Evolutionary conservation across 257 asterid species (phyloP), one percentile per base, ranked within the genome.

Genomic region (Capsicum pubescens): DNA sequence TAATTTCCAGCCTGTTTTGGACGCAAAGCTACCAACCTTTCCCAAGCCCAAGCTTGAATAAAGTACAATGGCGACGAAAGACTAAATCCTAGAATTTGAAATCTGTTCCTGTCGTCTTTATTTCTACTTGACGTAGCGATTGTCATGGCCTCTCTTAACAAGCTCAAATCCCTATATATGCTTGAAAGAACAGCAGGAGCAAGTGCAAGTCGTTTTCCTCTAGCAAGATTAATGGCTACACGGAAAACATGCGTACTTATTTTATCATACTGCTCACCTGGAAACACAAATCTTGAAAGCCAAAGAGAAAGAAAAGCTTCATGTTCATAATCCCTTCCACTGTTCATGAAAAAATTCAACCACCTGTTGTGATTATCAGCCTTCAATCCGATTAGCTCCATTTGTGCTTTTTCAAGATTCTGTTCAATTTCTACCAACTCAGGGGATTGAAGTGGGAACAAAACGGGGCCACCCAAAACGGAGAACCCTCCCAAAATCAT

Each of bases 1-100:
- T 57, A 35, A n/a, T 85, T 91, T 3, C 89, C 87, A 39, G 71
- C n/a, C 72, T 12, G 9, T n/a, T 26, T 10, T 16, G 88, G 91
- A 72, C 19, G 84, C 48, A 91, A 64, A 13, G 83, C 32, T 6
- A 68, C n/a, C 14, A 88, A 66, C 81, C 93, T 87, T 64, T 91
- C 93, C 92, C 91, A 91, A 15, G 83, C 88, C 93, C 92, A 91
- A 58, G 87, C 83, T 83, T 91, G 90, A 70, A 91, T 85, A 3
- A 89, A 44, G 8, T 67, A 69, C 42, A 90, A 42, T 5, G 91
- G 89, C 12, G 88, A 81, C 84, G 86, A 85, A 60, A 87, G 83
- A n/a, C n/a, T n/a, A n/a, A n/a, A n/a, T 6, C 66, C 46, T 55
- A 11, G 86, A 19, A n/a, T n/a, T n/a, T n/a, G n/a, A n/a, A n/a